Base-by-base conservation (phyloP, 176 grass and related monocot genomes). In the Tillandsia leiboldiana region DNA sequence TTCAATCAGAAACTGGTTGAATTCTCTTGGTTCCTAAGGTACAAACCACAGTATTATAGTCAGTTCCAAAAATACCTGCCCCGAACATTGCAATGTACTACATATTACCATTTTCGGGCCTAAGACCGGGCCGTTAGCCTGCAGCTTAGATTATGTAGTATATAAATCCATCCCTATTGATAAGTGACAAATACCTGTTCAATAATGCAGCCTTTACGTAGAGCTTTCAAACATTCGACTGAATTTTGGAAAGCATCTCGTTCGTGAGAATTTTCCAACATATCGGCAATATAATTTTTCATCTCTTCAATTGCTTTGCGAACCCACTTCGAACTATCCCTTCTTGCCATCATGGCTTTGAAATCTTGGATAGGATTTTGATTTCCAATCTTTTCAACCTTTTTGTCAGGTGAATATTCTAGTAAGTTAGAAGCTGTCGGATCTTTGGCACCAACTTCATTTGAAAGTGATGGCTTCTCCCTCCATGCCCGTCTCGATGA, bases 1-100 rank as follows among this genome's bases (percentile, higher is more conserved):
- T 23, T 69, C 78, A 15, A 50, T 80, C 64, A 97, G 64, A 66
- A 85, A 97, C 12, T 56, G 72, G 59, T 97, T 96, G 65, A 87
- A 96, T 83, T 96, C 89, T 11, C 70, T 79, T 69, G 93, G 93
- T 75, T 97, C 93, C 89, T 97, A 78, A 51, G 33, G 76, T 64
- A 28, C 26, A 73, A 77, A 1, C 49, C 1, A 14, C 8, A 5
- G 12, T 28, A 65, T 48, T 28, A 42, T 42, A 42, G 33, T 42
- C 7, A 65, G 20, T 28, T 51, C 1, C 11, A 65, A 61, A 9
- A 20, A 61, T 10, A 23, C 12, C 11, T 48, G 18, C 18, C 12
- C 24, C 9, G 42, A 64, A 51, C 20, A 50, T 12, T 9, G 15
- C 17, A 74, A 27, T 8, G 10, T 24, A 48, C 49, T 24, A 48